These are phyloP conservation scores for Trichoderma cornu-damae DNA, from an alignment of 2,329 filamentous ascomycete genomes.

Conservation along the genomic window DNA sequence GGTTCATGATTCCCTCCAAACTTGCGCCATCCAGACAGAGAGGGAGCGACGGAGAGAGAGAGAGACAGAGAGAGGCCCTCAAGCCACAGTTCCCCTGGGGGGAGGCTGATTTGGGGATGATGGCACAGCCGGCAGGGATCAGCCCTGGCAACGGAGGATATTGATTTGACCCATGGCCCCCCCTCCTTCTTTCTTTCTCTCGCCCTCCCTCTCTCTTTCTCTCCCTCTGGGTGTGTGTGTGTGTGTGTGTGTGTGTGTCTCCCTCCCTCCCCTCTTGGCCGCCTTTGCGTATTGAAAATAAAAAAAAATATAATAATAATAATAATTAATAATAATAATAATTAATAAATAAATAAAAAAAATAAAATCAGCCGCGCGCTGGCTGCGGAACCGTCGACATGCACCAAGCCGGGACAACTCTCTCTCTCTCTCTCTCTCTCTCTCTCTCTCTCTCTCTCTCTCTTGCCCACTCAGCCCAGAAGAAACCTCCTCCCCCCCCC, in stretches of 20 bases:
- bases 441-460: background rate
- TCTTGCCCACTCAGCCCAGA: too few relatives aligned
- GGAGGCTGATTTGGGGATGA: slow-evolving; percentile 9
- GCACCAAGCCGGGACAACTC: slow-evolving; percentile 9
- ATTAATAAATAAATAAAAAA: too few relatives aligned
- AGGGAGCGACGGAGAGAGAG: too few relatives aligned
- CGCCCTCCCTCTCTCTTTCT: background rate
- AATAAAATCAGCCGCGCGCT: slow-evolving; percentile 18
- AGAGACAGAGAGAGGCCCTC: background rate
- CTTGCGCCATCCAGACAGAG: too few relatives aligned
- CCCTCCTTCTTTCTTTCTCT: background rate
- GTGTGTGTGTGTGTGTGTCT: too few relatives aligned
- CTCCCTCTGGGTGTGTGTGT: slow-evolving; percentile 3
- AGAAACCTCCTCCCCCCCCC: slow-evolving; percentile 13
- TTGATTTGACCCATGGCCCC: slow-evolving; percentile 14
- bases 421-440: background rate
- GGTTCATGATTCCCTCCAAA: background rate
- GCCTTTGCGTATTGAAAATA: slow-evolving; percentile 12
- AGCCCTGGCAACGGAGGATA: slow-evolving; percentile 6
- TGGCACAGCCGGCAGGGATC: slow-evolving; percentile 13
- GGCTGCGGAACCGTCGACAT: slow-evolving; percentile 3
- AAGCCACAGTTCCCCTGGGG: slow-evolving; percentile 16
- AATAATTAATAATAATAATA: too few relatives aligned
- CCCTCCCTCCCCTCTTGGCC: background rate
- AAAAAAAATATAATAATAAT: too few relatives aligned